phyloP scores from a whole-genome alignment of 1,284 basidiomycete genomes.

The Sparassis latifolia region DNA sequence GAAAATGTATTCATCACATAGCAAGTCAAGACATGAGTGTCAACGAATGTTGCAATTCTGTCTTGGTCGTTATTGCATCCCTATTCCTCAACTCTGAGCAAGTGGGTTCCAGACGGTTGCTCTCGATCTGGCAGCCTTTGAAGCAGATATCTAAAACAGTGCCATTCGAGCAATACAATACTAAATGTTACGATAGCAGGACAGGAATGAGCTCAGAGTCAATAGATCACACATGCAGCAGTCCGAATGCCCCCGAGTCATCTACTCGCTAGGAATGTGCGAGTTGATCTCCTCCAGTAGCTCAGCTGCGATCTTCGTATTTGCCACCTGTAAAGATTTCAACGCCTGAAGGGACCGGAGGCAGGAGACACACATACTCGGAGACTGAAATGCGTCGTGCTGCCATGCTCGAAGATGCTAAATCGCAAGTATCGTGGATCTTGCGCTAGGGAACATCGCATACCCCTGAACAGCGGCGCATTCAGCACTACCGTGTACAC shows the following conservation, averaged over 20 bases:
- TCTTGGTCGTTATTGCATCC: no score
- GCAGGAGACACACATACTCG: constrained; percentile 43
- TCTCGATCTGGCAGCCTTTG: no score
- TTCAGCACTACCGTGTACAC: constrained; percentile 84
- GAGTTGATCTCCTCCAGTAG: constrained; percentile 30
- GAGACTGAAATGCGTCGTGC: constrained; percentile 68
- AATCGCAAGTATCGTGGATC: constrained; percentile 77
- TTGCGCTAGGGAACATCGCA: constrained; percentile 74
- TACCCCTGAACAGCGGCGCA: constrained; percentile 80
- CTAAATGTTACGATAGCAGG: neutral
- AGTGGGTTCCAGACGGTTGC: no score
- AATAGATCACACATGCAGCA: neutral
- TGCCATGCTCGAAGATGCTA: constrained; percentile 66
- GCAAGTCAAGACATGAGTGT: no score
- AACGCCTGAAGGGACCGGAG: no score
- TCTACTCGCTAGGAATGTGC: constrained; percentile 25
- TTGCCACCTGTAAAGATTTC: constrained; percentile 21
- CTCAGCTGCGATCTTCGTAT: constrained; percentile 27
- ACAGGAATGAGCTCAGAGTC: neutral
- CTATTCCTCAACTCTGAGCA: no score
- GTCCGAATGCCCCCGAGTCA: neutral
- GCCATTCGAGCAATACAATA: no score
- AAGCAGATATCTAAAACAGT: no score
- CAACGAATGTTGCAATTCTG: no score
- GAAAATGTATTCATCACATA: no score